Base-by-base conservation (phyloP, 768 basidiomycete genomes). In the Phanerochaete carnosa region DNA sequence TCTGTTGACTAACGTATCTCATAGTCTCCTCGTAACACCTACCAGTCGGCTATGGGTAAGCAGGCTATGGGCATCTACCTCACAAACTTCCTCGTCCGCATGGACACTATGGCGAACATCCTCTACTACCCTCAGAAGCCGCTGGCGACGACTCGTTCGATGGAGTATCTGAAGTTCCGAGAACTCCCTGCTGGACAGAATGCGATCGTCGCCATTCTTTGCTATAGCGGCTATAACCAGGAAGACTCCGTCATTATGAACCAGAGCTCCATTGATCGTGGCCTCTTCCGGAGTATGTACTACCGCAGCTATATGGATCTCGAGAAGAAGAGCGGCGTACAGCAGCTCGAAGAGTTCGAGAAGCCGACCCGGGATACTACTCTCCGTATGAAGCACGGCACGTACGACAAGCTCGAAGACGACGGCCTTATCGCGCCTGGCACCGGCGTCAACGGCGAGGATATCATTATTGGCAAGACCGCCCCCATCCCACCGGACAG, bases 161-260 rank as follows among this genome's bases (percentile, higher is more conserved):
- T 99, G 97, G 94, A 98, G 75, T 98, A 98, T 69, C 85, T 99
- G 62, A 94, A 95, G 72, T 99, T 99, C 87, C 87, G 95, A 66
- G 97, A 99, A 72, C 84, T 99, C 28, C 96, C 96, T 55, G 96
- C 96, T 19, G 96, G 95, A n/a, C 96, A 98, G 76, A 99, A 99
- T 70, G 96, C 96, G 51, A 93, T 98, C 64, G 96, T 99, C 60
- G 96, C 96, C 13, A 98, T 99, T 69, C 79, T 98, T 58, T 98
- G 95, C 71, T 99, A 99, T 77, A 98, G 95, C 67, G 96, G 96
- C 51, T 99, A 99, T 77, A 99, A 99, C 74, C 97, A 99, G 76
- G 97, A 98, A 84, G 97, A 99, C 83, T 99, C 97, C 64, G 97
- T 99, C 76, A 98, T 99, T 77, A 98, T 99, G 96, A 98, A 98